Conservation (phyloP, 768 basidiomycete genomes). For the Krasilnikovozyma curviuscula region DNA sequence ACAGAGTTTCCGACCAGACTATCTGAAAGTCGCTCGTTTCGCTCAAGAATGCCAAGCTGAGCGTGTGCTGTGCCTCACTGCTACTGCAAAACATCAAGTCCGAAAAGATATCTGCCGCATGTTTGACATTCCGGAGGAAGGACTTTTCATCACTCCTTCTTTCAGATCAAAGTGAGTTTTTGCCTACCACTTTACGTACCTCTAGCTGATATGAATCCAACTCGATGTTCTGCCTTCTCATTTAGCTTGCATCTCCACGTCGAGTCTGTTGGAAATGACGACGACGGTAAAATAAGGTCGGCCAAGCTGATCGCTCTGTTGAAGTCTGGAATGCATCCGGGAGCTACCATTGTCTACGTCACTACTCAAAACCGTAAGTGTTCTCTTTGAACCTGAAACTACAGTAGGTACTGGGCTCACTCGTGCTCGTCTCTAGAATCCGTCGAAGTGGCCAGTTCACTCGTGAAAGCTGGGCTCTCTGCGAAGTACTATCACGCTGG, state of each 20-base stretch:
- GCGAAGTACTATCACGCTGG: conserved; percentile 32
- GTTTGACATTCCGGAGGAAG: conserved; percentile 28
- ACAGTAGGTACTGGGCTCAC: no score
- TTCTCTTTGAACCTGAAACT: no score
- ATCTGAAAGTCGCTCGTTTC: conserved; percentile 31
- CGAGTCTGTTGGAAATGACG: conserved; percentile 21
- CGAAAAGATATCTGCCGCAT: conserved; percentile 32
- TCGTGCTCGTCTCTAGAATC: no score
- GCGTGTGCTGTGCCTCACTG: conserved; percentile 32
- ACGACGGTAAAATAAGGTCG: conserved; percentile 29
- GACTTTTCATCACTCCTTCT: conserved; percentile 32
- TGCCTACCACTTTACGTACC: neutral
- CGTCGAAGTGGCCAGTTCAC: conserved; percentile 25
- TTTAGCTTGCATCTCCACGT: no score
- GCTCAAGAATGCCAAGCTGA: conserved; percentile 32
- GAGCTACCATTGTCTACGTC: conserved; percentile 32
- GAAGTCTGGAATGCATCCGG: conserved; percentile 25
- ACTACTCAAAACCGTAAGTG: conserved; percentile 32
- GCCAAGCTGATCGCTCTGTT: conserved; percentile 27
- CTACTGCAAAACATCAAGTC: conserved; percentile 32
- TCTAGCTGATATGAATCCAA: no score
- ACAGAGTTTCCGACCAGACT: conserved; percentile 14
- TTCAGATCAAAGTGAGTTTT: conserved; percentile 31
- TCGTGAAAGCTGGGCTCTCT: conserved; percentile 22
- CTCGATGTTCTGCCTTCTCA: no score